Evolutionary conservation across 2,329 filamentous ascomycete species (phyloP).

Genomic region (Diaporthe sp.): DNA sequence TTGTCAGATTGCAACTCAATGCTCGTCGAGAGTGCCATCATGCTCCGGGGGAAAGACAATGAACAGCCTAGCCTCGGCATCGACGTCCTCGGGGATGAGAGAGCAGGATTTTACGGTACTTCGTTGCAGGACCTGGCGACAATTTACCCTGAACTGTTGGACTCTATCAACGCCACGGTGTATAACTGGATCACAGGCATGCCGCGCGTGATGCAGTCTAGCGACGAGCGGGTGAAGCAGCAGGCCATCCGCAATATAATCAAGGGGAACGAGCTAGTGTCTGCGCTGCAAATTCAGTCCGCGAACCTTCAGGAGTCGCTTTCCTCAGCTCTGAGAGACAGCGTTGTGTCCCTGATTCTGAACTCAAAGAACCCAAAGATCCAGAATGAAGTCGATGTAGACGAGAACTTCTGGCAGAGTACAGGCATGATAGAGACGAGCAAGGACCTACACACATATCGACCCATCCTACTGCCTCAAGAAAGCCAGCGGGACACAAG

Average conservation of each 20-base stretch:
- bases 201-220: constrained; percentile 83
- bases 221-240: constrained; percentile 82
- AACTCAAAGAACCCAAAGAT: constrained; percentile 45
- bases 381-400: constrained; percentile 46
- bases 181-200: constrained; percentile 86
- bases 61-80: constrained; percentile 45
- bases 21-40: constrained; percentile 84
- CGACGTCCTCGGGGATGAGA: constrained; percentile 36
- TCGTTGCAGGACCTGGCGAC: constrained; percentile 62
- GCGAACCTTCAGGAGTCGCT: constrained; percentile 75
- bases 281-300: constrained; percentile 71
- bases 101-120: constrained; percentile 54
- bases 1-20: constrained; percentile 76
- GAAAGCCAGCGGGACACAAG: constrained; percentile 75
- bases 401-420: constrained; percentile 42
- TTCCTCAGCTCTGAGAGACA: constrained; percentile 77
- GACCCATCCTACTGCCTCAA: constrained; percentile 69
- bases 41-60: constrained; percentile 63
- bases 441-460: constrained; percentile 55
- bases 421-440: constrained; percentile 42
- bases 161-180: constrained; percentile 72
- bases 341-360: constrained; percentile 63
- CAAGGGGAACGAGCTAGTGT: constrained; percentile 75
- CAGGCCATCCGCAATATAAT: constrained; percentile 80
- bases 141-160: constrained; percentile 63